Evolutionary conservation across 2,329 filamentous ascomycete species (phyloP).

Genomic region (Ophiostoma piceae): DNA sequence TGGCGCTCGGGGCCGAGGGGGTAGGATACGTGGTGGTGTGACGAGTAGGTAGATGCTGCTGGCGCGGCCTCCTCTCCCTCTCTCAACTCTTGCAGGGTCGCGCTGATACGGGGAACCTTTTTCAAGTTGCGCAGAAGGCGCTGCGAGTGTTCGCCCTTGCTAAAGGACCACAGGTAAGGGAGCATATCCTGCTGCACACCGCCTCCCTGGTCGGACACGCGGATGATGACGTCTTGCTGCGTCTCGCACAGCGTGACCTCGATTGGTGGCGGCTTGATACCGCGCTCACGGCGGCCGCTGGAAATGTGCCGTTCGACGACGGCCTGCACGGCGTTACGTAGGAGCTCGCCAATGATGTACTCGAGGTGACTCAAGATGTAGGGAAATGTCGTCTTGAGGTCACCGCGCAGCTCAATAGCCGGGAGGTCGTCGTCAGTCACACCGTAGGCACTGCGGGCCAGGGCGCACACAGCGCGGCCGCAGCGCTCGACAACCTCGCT

Average conservation of each 20-base stretch:
- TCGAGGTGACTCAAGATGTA: conserved; percentile 95
- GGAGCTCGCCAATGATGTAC: conserved; percentile 92
- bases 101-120: conserved; percentile 84
- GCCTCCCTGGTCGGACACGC: conserved; percentile 91
- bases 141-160: conserved; percentile 77
- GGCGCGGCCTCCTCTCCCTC: conserved; percentile 33
- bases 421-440: conserved; percentile 62
- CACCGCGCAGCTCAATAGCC: conserved; percentile 75
- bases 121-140: conserved; percentile 77
- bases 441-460: conserved; percentile 71
- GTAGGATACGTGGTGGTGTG: neutral
- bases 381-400: conserved; percentile 85
- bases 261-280: conserved; percentile 64
- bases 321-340: conserved; percentile 92
- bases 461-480: conserved; percentile 66
- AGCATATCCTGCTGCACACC: conserved; percentile 81
- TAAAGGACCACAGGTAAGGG: conserved; percentile 93
- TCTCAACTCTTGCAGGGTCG: conserved; percentile 82
- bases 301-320: conserved; percentile 66
- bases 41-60: neutral
- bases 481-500: conserved; percentile 83
- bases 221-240: conserved; percentile 89
- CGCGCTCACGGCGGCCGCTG: neutral
- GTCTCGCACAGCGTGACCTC: conserved; percentile 94
- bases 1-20: conserved; percentile 15